Conservation (phyloP, 2,329 filamentous ascomycete genomes). For the Alternaria sp. region DNA sequence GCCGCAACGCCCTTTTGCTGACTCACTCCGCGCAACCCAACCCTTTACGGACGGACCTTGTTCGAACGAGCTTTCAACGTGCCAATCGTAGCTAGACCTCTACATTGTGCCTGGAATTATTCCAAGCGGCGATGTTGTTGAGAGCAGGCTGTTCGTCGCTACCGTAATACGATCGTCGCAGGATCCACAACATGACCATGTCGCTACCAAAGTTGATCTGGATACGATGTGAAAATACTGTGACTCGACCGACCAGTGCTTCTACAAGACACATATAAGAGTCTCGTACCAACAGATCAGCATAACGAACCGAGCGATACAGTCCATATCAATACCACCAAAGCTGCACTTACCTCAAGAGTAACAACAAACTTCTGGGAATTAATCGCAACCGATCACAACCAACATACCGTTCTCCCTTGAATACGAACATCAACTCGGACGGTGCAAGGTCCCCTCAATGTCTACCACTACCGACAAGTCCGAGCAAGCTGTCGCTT, state of each 20-base stretch:
- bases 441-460: neutral
- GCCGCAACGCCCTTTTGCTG: neutral
- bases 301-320: neutral
- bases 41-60: neutral
- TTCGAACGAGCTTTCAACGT: neutral
- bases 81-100: neutral
- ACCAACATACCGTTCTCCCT: neutral
- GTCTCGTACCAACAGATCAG: neutral
- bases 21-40: neutral
- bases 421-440: neutral
- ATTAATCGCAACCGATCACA: too few species aligned
- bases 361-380: neutral
- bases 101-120: neutral
- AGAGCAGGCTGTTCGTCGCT: neutral
- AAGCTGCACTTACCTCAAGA: too few species aligned
- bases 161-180: neutral
- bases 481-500: slow-evolving; percentile 75
- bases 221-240: neutral
- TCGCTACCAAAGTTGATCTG: neutral
- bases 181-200: neutral
- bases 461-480: slow-evolving; percentile 23
- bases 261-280: neutral
- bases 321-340: neutral
- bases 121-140: neutral
- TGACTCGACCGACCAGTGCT: neutral